Evolutionary conservation across 768 basidiomycete species (phyloP), one percentile per base, ranked within the genome.

Genomic region (Agaricus blazei): DNA sequence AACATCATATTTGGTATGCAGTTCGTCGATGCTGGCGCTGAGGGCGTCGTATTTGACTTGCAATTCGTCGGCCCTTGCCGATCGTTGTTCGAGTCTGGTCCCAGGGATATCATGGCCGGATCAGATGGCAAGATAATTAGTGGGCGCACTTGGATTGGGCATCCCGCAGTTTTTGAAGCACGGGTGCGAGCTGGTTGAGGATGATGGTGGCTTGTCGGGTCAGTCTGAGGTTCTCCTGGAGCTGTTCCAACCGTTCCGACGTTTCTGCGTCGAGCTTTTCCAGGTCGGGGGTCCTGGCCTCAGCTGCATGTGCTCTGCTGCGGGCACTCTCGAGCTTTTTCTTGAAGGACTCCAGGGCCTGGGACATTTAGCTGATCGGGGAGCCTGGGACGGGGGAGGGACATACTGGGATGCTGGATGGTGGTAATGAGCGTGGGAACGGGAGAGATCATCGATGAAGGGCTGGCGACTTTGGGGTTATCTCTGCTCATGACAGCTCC

Each of bases 401-500:
- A 58, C 63, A 48, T 37, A 56, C 64, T 54, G 40, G 59, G 58
- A 51, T 63, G 49, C 63, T 31, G 50, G 15, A 6, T 47, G 55
- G 23, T 23, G 50, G 46, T 57, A 48, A 63, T 61, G 60, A 58
- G 54, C 65, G 68, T 70, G 68, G 53, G 68, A 70, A 69, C 29
- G 52, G 40, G 44, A 47, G 51, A 48, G 49, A 54, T 53, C 3
- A 48, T 50, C 57, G 58, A 58, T 54, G 54, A 56, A 58, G 48
- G 48, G 3, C 48, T 34, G 1, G 34, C 19, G 31, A 29, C n/a
- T 37, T 23, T 37, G 15, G 29, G 11, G 15, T 29, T 15, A 15
- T 41, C 36, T 48, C 43, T 59, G 57, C 52, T 57, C 57, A 89
- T 90, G 87, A 68, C 83, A 69, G 76, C 79, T 38, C 79, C 85